Percentiles rank a stretch among this genome's conserved stretches.
phyloP scores from a whole-genome alignment of 306 rosid species.

The Castanea mollissima region DNA sequence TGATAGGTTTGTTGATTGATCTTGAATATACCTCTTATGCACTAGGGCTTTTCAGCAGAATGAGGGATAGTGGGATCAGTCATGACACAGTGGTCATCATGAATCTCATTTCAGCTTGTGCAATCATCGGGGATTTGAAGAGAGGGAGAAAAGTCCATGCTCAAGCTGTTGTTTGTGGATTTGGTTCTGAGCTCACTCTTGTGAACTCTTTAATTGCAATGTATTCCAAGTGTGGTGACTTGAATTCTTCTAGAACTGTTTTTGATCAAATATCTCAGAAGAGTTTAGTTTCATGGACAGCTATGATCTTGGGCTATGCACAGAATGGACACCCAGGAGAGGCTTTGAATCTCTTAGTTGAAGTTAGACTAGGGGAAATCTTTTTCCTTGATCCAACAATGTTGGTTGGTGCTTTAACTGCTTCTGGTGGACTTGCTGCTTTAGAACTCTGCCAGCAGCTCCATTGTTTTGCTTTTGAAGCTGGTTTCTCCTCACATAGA shows the following conservation, averaged over 20 bases:
- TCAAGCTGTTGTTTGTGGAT: conserved; percentile 1
- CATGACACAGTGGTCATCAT: not conserved
- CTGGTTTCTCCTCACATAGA: not conserved
- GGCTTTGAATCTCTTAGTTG: conserved; percentile 2
- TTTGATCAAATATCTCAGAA: conserved; percentile 9
- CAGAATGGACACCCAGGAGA: conserved; percentile 1
- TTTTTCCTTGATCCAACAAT: conserved; percentile 9
- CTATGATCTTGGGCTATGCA: conserved; percentile 9
- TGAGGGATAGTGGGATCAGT: conserved; percentile 1
- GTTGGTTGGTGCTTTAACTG: conserved; percentile 9
- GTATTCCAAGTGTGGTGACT: conserved; percentile 2
- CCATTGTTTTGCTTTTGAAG: conserved; percentile 13
- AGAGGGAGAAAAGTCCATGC: conserved; percentile 15
- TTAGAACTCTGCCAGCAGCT: conserved; percentile 18
- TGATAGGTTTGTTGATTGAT: conserved; percentile 8
- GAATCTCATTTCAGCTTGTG: conserved; percentile 14
- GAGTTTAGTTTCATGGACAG: conserved; percentile 12
- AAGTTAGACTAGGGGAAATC: conserved; percentile 6
- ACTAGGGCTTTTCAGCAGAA: not conserved
- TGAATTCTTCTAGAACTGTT: conserved; percentile 1
- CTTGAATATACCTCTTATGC: not conserved
- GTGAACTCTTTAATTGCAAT: conserved; percentile 12
- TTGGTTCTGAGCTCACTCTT: conserved; percentile 10
- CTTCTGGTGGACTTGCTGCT: conserved; percentile 13
- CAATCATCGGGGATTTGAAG: conserved; percentile 5